Evolutionary conservation across 2,329 filamentous ascomycete genomes (phyloP).

Genomic region (Aspergillus ochraceus): DNA sequence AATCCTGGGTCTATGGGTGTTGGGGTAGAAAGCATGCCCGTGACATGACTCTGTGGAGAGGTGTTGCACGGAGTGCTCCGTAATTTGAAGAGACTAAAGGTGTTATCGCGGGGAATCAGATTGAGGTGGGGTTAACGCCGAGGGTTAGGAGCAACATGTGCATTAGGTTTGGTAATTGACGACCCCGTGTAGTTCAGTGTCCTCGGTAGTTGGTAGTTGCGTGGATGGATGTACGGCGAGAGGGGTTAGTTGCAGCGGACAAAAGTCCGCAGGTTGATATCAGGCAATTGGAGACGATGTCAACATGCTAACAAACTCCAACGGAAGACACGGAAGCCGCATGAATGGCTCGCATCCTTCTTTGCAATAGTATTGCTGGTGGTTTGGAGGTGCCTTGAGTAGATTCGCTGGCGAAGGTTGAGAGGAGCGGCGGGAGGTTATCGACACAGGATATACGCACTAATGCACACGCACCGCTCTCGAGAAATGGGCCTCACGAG

Average conservation of each 20-base stretch:
- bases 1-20: conserved; percentile 1
- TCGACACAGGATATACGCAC: conserved; percentile 1
- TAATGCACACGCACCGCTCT: conserved; percentile 10
- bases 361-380: background rate
- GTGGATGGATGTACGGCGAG: background rate
- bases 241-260: background rate
- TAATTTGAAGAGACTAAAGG: background rate
- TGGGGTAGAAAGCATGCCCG: conserved; percentile 3
- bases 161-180: background rate
- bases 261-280: conserved; percentile 1
- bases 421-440: background rate
- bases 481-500: background rate
- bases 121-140: background rate
- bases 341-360: background rate
- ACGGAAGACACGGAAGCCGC: background rate
- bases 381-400: background rate
- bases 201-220: background rate
- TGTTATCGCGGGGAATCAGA: background rate
- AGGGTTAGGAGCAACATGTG: background rate
- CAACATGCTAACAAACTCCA: background rate
- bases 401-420: too few species aligned
- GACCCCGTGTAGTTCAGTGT: background rate
- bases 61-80: too few species aligned
- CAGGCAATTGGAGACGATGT: background rate
- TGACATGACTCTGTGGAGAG: background rate